Evolutionary conservation across 345 rosid species (phyloP).

Genomic region (Aquilaria sinensis): DNA sequence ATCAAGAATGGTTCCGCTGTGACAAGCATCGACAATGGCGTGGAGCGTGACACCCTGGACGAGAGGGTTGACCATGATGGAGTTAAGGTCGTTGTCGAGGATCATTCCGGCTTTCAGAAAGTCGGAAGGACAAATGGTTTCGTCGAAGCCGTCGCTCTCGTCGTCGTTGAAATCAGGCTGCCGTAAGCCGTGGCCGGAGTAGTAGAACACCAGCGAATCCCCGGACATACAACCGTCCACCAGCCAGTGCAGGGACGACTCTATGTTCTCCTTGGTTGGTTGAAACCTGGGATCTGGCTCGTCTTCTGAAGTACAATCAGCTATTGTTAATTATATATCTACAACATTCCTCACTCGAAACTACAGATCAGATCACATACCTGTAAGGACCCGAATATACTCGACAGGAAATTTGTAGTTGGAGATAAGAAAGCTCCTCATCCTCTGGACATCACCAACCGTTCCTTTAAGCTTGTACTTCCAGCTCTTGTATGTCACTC

Average conservation of each 20-base stretch:
- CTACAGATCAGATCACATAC: slow-evolving; percentile 9
- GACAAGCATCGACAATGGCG: slow-evolving; percentile 63
- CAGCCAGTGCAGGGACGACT: slow-evolving; percentile 39
- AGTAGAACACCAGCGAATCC: slow-evolving; percentile 51
- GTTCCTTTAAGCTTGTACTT: slow-evolving; percentile 49
- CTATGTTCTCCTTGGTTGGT: slow-evolving; percentile 50
- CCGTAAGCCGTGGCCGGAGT: slow-evolving; percentile 55
- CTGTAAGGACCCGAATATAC: slow-evolving; percentile 42
- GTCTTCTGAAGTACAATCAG: slow-evolving; percentile 24
- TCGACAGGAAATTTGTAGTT: slow-evolving; percentile 19
- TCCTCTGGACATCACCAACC: slow-evolving; percentile 38
- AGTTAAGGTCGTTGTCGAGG: slow-evolving; percentile 38
- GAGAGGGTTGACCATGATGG: slow-evolving; percentile 41
- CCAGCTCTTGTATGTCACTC: slow-evolving; percentile 32
- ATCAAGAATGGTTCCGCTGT: slow-evolving; percentile 65
- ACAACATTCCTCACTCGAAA: too few species aligned
- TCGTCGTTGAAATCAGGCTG: slow-evolving; percentile 35
- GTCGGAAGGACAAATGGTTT: slow-evolving; percentile 53
- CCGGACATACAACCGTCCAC: slow-evolving; percentile 31
- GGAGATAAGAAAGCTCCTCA: slow-evolving; percentile 31
- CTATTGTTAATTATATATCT: too few species aligned
- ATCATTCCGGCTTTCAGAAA: slow-evolving; percentile 41
- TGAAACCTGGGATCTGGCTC: slow-evolving; percentile 13
- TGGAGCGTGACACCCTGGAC: slow-evolving; percentile 43
- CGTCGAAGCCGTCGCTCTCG: slow-evolving; percentile 54